Evolutionary conservation across 306 rosid genomes (phyloP), one percentile per base, ranked within the genome.

Genomic region (Fragaria vesca): DNA sequence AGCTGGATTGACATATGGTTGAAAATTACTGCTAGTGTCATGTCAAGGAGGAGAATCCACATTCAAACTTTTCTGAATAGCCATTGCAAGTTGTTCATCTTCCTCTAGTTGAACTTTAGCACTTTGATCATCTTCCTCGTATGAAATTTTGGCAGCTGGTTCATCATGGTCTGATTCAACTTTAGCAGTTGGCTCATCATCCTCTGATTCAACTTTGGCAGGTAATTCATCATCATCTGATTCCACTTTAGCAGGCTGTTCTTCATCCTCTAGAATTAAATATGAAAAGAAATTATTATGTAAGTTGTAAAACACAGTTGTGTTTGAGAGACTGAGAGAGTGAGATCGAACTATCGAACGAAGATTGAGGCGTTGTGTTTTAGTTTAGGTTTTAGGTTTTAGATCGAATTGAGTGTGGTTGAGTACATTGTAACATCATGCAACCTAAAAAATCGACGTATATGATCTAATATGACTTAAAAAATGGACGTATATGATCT

Each of bases 21-120:
- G 92, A 80, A 84, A 88, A 50, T 80, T 72, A 65, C 89, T 90
- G 70, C 88, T 85, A 15, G 46, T 55, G 18, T 87, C 82, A 65
- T 81, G 30, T 83, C 76, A 88, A 54, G 94, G 92, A 80, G 91
- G 90, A 79, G 96, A 89, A 71, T 72, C 78, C 50, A 83, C 51
- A 75, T 77, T 85, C 83, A 91, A 82, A 81, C 97, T 96, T 86
- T 93, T 97, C 83, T 96, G 96, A 84, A 93, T 81, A 66, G 99
- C 99, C 84, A 82, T 86, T 32, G 99, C 99, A 78, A 93, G 93
- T 79, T 87, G 97, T 84, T 96, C 97, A 82, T 95, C 99, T 82
- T 93, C 98, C 81, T 91, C 98, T 66, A 88, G 85, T 86, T 90
- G 96, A 85, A 77, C 78, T 80, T 90, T 91, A 40, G 80, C 76